Evolutionary conservation across 179 eudicot species (phyloP).

Genomic region (Beta macrorhiza): DNA sequence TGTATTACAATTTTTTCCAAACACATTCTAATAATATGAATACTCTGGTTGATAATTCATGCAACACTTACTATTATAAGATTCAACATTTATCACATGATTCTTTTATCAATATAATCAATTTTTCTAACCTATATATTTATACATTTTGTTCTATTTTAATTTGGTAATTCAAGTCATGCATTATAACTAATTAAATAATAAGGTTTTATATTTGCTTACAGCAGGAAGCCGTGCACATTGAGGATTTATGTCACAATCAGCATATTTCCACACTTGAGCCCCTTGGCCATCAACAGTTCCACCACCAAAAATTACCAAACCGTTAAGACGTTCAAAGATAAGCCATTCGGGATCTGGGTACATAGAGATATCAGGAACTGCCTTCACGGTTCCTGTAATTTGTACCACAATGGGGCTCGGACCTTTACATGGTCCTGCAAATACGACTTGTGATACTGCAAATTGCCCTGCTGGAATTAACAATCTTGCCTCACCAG

Average conservation of each 20-base stretch:
- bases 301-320: constrained; percentile 56
- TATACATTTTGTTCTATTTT: no score
- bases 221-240: constrained; percentile 62
- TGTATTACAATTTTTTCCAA: no score
- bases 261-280: constrained; percentile 52
- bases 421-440: constrained; percentile 60
- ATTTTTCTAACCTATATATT: no score
- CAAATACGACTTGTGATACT: constrained; percentile 41
- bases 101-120: no score
- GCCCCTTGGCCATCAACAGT: constrained; percentile 59
- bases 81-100: no score
- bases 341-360: constrained; percentile 51
- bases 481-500: constrained; percentile 44
- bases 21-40: no score
- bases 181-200: no score
- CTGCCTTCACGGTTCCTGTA: constrained; percentile 50
- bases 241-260: constrained; percentile 41
- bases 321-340: constrained; percentile 43
- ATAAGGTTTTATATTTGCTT: constrained; percentile 13
- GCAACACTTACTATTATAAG: no score
- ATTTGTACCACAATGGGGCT: constrained; percentile 47
- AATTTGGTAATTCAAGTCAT: no score
- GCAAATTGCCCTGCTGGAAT: constrained; percentile 51
- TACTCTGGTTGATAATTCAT: no score
- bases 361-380: constrained; percentile 54